Evolutionary conservation across 441 rosid species (phyloP).

Genomic region (Metrosideros polymorpha): DNA sequence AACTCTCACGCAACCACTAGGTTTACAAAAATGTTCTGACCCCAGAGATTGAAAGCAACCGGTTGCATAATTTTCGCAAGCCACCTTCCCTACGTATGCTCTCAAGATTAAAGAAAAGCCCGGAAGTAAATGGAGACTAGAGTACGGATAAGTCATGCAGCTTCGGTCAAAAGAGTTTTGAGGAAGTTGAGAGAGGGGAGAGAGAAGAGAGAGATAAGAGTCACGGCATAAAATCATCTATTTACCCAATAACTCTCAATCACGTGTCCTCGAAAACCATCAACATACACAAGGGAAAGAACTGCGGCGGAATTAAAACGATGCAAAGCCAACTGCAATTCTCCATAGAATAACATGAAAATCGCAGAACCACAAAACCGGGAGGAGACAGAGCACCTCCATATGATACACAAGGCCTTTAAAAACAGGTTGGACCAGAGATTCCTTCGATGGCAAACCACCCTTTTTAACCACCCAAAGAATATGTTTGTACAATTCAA

Average conservation of each 20-base stretch:
- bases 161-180: background rate
- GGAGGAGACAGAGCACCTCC: background rate
- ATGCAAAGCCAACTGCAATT: background rate
- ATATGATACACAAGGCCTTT: background rate
- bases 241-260: background rate
- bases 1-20: background rate
- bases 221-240: background rate
- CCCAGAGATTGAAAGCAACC: background rate
- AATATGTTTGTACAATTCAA: background rate
- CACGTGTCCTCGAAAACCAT: background rate
- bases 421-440: background rate
- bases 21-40: background rate
- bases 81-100: background rate
- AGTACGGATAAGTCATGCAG: accelerated
- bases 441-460: background rate
- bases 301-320: background rate
- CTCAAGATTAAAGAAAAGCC: background rate
- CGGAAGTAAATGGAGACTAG: background rate
- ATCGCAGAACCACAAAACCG: background rate
- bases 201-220: background rate
- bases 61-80: background rate
- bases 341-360: background rate
- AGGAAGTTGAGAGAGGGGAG: background rate
- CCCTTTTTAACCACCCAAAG: background rate
- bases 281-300: background rate